Conservation (phyloP, 176 grass and related monocot genomes). For the Eremochloa ophiuroides region DNA sequence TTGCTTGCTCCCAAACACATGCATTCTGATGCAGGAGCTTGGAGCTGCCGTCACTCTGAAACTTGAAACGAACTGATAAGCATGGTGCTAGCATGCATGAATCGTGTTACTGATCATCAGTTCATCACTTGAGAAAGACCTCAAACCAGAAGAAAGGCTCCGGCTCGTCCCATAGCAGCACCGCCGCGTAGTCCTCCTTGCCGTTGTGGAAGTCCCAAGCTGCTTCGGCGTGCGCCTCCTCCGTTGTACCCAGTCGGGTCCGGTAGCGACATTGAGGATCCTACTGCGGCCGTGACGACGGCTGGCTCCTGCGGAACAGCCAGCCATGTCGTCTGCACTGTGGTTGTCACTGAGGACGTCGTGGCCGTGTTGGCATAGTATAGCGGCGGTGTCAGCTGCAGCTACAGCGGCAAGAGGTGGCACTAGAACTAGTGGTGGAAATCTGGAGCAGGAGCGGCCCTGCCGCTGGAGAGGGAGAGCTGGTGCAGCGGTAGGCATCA, state of each 20-base stretch:
- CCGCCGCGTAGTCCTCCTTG: constrained; percentile 55
- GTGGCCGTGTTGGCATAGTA: constrained; percentile 21
- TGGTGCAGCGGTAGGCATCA: constrained; percentile 7
- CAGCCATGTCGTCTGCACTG: not conserved
- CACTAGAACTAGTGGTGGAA: too few relatives aligned
- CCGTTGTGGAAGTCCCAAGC: constrained; percentile 2
- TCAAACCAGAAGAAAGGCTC: constrained; percentile 64
- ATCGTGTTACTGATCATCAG: not conserved
- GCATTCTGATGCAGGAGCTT: too few relatives aligned
- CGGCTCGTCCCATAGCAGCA: constrained; percentile 67
- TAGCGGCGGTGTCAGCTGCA: not conserved
- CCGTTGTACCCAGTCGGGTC: not conserved
- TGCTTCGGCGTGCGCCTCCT: constrained; percentile 5
- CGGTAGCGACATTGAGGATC: not conserved
- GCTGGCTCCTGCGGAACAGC: not conserved
- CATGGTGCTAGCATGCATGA: not conserved
- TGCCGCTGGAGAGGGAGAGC: too few relatives aligned
- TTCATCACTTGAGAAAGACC: constrained; percentile 59
- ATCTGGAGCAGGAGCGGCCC: too few relatives aligned
- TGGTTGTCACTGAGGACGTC: constrained; percentile 31
- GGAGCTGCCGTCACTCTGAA: not conserved
- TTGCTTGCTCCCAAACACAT: too few relatives aligned
- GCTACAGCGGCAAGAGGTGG: too few relatives aligned
- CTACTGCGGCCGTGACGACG: not conserved
- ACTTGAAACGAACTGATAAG: not conserved